Evolutionary conservation across 768 basidiomycete species (phyloP).

Genomic region (Pleurotus tuoliensis): DNA sequence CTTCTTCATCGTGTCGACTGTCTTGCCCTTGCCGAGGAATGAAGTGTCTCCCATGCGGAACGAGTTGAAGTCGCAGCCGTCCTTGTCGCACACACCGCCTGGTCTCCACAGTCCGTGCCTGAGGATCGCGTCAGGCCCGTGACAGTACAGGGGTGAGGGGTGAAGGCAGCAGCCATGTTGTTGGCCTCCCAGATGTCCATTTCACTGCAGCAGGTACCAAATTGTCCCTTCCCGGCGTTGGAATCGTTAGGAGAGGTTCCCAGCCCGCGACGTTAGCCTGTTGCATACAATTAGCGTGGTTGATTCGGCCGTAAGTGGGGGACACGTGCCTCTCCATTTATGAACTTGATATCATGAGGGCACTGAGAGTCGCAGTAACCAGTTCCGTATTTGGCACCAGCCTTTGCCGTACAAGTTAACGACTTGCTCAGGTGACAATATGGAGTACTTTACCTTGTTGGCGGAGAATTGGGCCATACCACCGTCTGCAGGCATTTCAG

Average conservation of each 20-base stretch:
- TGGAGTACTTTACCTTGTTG: conserved; percentile 27
- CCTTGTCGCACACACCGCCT: conserved; percentile 35
- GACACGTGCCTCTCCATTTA: conserved; percentile 32
- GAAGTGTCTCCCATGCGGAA: conserved; percentile 38
- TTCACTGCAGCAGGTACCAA: conserved; percentile 37
- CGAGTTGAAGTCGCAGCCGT: conserved; percentile 47
- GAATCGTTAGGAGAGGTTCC: conserved; percentile 23
- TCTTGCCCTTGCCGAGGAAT: conserved; percentile 36
- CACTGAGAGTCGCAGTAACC: conserved; percentile 47
- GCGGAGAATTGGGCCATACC: conserved; percentile 31
- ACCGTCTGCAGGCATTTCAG: conserved; percentile 41
- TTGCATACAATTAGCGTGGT: not conserved
- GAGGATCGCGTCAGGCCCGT: conserved; percentile 31
- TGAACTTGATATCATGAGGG: conserved; percentile 42
- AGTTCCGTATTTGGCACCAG: conserved; percentile 42
- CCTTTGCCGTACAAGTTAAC: not conserved
- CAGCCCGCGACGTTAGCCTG: conserved; percentile 35
- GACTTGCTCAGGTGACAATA: not conserved
- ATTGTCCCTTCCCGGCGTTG: conserved; percentile 33
- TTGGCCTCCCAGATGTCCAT: conserved; percentile 47
- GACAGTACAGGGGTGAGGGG: conserved; percentile 37
- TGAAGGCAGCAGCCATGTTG: conserved; percentile 29
- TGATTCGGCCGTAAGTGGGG: not conserved
- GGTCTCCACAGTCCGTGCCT: conserved; percentile 29
- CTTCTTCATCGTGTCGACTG: conserved; percentile 34